These are phyloP conservation scores for Kwoniella sp. DNA, from an alignment of 768 basidiomycete species.

Conservation along the genomic window DNA sequence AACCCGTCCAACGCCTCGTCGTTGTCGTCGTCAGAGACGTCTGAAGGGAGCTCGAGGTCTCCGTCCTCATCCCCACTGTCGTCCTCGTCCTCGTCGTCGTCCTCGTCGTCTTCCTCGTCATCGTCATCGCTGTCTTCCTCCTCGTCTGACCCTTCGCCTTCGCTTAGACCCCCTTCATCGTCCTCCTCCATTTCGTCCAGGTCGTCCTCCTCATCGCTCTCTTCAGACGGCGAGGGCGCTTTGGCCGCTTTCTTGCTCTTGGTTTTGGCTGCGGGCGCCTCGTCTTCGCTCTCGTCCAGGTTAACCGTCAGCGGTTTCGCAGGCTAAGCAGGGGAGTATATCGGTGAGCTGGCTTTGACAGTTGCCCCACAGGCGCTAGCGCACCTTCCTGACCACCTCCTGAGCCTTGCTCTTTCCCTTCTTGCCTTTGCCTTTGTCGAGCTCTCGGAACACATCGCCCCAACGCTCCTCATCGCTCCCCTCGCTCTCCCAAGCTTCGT, in stretches of 20 bases:
- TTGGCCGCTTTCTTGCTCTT: constrained; percentile 2
- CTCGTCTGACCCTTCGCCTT: constrained; percentile 17
- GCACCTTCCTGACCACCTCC: constrained; percentile 41
- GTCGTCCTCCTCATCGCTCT: constrained; percentile 13
- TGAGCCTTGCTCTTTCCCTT: constrained; percentile 33
- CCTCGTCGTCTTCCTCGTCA: constrained; percentile 17
- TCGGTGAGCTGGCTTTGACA: background rate
- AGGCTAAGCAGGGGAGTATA: constrained; percentile 21
- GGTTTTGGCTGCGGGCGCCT: constrained; percentile 51
- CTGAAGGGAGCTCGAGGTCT: constrained; percentile 37
- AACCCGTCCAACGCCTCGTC: constrained; percentile 60
- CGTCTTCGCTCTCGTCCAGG: constrained; percentile 56
- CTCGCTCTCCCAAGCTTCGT: constrained; percentile 51
- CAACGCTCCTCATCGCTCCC: constrained; percentile 50
- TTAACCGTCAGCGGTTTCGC: constrained; percentile 42
- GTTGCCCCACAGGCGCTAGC: background rate
- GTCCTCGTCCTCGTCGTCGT: constrained; percentile 38
- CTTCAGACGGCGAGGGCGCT: constrained; percentile 39
- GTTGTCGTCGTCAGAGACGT: constrained; percentile 40
- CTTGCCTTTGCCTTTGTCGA: constrained; percentile 34
- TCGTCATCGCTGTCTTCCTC: constrained; percentile 17
- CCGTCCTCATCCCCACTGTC: constrained; percentile 55
- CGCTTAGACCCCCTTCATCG: constrained; percentile 21
- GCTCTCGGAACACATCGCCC: constrained; percentile 47
- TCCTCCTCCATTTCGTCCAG: constrained; percentile 28